Base-by-base conservation (phyloP, 306 rosid species). In the Styphnolobium japonicum region DNA sequence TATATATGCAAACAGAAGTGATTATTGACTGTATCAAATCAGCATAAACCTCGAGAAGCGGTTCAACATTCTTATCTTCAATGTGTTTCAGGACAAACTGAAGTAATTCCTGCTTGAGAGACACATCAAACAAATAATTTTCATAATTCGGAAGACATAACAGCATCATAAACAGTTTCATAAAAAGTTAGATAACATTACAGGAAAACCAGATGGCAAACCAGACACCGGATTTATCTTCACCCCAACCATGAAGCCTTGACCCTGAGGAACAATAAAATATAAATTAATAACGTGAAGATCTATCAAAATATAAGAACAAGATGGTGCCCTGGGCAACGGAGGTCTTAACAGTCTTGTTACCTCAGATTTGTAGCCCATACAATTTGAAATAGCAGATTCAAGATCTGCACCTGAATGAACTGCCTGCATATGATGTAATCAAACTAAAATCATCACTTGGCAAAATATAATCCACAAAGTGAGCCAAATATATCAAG, bases 201-300 rank as follows among this genome's bases (percentile, higher is more conserved):
- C 99, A 2, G 89, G 88, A 81, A 95, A 90, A 75, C 88, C 97
- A 80, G 93, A 84, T 11, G 99, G 99, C 89, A 95, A 78, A 87
- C 97, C 99, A 71, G 97, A 48, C 79, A 95, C 86, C 21, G 99
- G 90, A 86, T 92, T 95, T 81, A 95, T 84, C 84, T 93, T 56
- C 87, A 95, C 99, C 46, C 99, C 99, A 33, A 95, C 99, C 99
- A 95, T 95, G 92, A 95, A 95, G 80, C 98, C 99, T 86, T 93
- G 91, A 87, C 99, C 99, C 99, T 95, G 89, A 82, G 84, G 80
- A 85, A 61, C 52, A 60, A 73, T 40, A 55, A 33, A 40, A 62
- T 65, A 62, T 36, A 80, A 72, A 68, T 43, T 56, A 65, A 53
- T 45, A 42, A 53, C 27, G 82, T 68, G 48, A 71, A 63, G 27